phyloP scores from a whole-genome alignment of 768 basidiomycete species.

The Gymnopilus junonius region DNA sequence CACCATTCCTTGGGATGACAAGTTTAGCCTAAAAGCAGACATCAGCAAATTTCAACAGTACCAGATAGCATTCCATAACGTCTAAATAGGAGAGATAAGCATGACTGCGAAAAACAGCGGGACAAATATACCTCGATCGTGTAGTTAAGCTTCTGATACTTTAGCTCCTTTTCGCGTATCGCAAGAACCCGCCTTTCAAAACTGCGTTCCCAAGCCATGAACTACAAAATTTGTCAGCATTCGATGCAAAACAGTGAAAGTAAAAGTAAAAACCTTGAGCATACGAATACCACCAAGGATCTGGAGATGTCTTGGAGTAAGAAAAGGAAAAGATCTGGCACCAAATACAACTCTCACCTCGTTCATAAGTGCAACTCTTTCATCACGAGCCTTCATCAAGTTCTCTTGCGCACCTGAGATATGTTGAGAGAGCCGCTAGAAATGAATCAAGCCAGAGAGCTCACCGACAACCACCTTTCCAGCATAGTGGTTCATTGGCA shows the following conservation, averaged over 20 bases:
- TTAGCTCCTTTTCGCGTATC: constrained; percentile 64
- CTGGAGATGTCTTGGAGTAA: constrained; percentile 37
- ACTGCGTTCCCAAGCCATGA: constrained; percentile 72
- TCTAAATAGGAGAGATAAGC: constrained; percentile 27
- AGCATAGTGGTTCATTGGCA: constrained; percentile 26
- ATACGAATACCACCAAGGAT: constrained; percentile 88
- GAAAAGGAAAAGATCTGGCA: not conserved
- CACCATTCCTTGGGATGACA: constrained; percentile 60
- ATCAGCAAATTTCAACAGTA: constrained; percentile 43
- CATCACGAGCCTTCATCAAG: constrained; percentile 77
- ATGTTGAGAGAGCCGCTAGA: constrained; percentile 72
- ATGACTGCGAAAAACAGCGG: constrained; percentile 17
- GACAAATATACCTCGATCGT: constrained; percentile 65
- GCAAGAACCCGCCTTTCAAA: constrained; percentile 64
- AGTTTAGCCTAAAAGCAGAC: constrained; percentile 66
- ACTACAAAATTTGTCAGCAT: not conserved
- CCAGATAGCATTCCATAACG: constrained; percentile 54
- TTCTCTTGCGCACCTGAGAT: constrained; percentile 22
- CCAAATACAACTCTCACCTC: constrained; percentile 48
- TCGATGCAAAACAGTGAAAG: not conserved
- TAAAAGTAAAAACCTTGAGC: constrained; percentile 62
- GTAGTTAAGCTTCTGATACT: constrained; percentile 79
- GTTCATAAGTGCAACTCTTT: constrained; percentile 88
- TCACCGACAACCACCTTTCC: constrained; percentile 50
- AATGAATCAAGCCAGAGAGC: constrained; percentile 53